Base-by-base conservation (phyloP, 768 basidiomycete species). In the Trametes cingulata region DNA sequence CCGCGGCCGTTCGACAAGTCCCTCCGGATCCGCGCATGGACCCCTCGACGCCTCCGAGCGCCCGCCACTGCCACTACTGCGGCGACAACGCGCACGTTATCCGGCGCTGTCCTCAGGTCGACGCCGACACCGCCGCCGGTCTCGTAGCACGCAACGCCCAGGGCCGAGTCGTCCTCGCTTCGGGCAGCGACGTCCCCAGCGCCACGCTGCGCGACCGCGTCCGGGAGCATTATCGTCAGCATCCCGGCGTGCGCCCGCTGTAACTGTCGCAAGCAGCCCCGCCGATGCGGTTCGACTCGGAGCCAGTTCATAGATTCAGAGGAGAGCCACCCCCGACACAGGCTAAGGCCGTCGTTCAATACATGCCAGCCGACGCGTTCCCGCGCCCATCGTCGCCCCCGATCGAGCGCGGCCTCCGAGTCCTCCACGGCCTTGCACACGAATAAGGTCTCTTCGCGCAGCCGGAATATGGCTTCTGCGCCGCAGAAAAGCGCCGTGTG, bases 21-120 rank as follows among this genome's bases (percentile, higher is more conserved):
- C 56, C 41, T 1, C 56, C n/a, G n/a, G n/a, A n/a, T n/a, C n/a
- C 53, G 2, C 52, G 24, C 24, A 41, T 52, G 6, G 50, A 25
- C 6, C 22, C n/a, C n/a, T n/a, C 14, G 2, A 9, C 27, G 13
- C 22, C 35, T 19, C 48, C 52, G 25, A 41, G 53, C 10, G 3
- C 27, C 1, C 17, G 33, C 22, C 8, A 37, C 0, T 63, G 62
- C 37, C 20, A 55, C 43, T 67, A 69, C 43, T 72, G 72, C 52
- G 70, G 71, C 25, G 67, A 67, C 0, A 19, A 46, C 1, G 46
- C 37, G 1, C 69, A 74, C 47, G 68, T 62, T 48, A 72, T 71
- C 39, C 60, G 69, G 4, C 29, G 63, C 17, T 72, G 71, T 53
- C 50, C 58, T 0, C 48, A 52, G 0, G 70, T 71, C 46, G 53